phyloP scores from a whole-genome alignment of 2,329 filamentous ascomycete species.

The Paecilomyces formosus region DNA sequence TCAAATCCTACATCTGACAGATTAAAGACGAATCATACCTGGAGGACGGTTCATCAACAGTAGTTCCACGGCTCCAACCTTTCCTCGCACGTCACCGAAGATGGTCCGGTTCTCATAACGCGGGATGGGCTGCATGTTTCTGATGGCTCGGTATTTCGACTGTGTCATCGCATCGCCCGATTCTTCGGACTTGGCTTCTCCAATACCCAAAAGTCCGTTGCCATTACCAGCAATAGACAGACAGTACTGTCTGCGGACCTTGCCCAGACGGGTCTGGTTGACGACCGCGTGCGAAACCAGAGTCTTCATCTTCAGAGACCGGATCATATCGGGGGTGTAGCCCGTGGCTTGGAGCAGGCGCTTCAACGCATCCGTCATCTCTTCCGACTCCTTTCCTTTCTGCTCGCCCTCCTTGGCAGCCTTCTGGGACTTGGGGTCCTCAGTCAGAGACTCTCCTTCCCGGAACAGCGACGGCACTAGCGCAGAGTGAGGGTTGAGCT shows the following conservation, averaged over 20 bases:
- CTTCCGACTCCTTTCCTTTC: conserved; percentile 20
- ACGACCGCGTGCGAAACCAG: conserved; percentile 67
- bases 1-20: conserved; percentile 1
- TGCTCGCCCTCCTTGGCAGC: conserved; percentile 20
- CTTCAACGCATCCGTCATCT: conserved; percentile 36
- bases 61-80: conserved; percentile 82
- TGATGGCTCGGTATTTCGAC: conserved; percentile 72
- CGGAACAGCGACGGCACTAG: conserved; percentile 47
- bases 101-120: conserved; percentile 91
- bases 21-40: conserved; percentile 51
- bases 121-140: conserved; percentile 86
- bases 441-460: conserved; percentile 27
- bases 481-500: conserved; percentile 42
- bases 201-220: conserved; percentile 77
- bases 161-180: conserved; percentile 58
- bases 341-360: conserved; percentile 52
- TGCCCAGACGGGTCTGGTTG: conserved; percentile 95
- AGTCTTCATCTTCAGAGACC: conserved; percentile 57
- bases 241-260: conserved; percentile 69
- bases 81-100: conserved; percentile 73
- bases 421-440: conserved; percentile 18
- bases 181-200: conserved; percentile 83
- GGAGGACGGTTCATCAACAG: conserved; percentile 76
- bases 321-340: conserved; percentile 41
- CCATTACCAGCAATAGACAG: conserved; percentile 80